Conservation (phyloP, 139 green algal species). For the Coccomyxa sp. region DNA sequence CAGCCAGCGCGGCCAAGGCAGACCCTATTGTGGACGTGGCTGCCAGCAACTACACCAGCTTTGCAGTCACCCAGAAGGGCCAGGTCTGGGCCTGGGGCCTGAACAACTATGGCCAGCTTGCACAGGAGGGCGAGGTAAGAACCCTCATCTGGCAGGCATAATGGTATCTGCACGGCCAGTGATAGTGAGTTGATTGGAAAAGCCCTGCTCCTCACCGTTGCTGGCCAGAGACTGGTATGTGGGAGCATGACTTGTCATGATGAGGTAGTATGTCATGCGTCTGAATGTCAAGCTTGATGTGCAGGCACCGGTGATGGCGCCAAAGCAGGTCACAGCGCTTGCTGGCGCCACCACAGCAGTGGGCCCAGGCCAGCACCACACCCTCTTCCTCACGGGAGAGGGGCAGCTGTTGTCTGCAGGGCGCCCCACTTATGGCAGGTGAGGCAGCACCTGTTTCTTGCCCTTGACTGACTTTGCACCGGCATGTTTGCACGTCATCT, state of each 20-base stretch:
- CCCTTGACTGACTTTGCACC: too few species aligned
- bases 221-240: too few species aligned
- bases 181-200: too few species aligned
- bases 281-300: too few species aligned
- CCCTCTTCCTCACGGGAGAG: conserved; percentile 51
- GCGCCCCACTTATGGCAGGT: conserved; percentile 78
- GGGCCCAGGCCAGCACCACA: conserved; percentile 80
- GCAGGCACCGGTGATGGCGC: conserved; percentile 25
- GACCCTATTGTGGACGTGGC: conserved; percentile 40
- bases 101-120: conserved; percentile 92
- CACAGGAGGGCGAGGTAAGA: conserved; percentile 22
- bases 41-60: conserved; percentile 66
- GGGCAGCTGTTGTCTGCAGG: conserved; percentile 64
- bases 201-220: too few species aligned
- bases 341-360: conserved; percentile 7
- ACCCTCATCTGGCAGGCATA: neutral
- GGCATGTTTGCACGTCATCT: too few species aligned
- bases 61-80: conserved; percentile 54
- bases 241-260: too few species aligned
- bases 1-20: conserved; percentile 1
- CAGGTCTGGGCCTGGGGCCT: conserved; percentile 71
- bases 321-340: conserved; percentile 39
- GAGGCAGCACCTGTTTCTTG: too few species aligned
- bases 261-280: too few species aligned
- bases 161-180: too few species aligned